phyloP scores from a whole-genome alignment of 2,329 filamentous ascomycete species.

The Acrocalymma vagum region DNA sequence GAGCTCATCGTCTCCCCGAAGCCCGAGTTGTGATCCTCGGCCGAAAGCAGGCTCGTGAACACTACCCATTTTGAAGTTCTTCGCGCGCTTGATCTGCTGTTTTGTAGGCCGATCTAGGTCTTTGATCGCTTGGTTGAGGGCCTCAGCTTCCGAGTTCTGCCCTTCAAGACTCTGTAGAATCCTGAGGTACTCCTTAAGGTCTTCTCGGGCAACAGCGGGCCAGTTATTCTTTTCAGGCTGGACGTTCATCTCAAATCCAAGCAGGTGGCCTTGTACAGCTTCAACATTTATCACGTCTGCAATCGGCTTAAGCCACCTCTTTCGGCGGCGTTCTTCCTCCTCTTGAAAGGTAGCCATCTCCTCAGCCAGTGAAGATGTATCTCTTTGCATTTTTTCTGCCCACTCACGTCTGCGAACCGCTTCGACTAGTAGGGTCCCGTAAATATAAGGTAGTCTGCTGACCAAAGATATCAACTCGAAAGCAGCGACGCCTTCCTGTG shows the following conservation, averaged over 20 bases:
- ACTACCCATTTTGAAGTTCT: constrained; percentile 96
- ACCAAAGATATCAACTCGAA: constrained; percentile 84
- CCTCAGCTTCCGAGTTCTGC: constrained; percentile 72
- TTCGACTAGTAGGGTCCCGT: constrained; percentile 88
- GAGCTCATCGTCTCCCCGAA: constrained; percentile 88
- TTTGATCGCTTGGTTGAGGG: constrained; percentile 78
- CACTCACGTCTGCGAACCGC: constrained; percentile 87
- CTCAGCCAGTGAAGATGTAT: constrained; percentile 87
- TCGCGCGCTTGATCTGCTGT: constrained; percentile 85
- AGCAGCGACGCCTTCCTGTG: constrained; percentile 78
- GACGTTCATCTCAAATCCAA: constrained; percentile 85
- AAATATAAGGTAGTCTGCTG: constrained; percentile 85
- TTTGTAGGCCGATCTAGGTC: constrained; percentile 84
- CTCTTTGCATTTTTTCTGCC: constrained; percentile 86
- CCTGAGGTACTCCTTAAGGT: constrained; percentile 78
- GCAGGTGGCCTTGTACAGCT: constrained; percentile 71
- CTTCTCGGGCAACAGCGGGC: constrained; percentile 78
- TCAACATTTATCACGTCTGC: constrained; percentile 77
- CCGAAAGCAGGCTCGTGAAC: constrained; percentile 89
- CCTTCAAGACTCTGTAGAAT: constrained; percentile 70
- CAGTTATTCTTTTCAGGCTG: constrained; percentile 81
- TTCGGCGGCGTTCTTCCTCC: constrained; percentile 87
- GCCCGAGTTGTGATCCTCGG: constrained; percentile 78
- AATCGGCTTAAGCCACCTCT: constrained; percentile 88
- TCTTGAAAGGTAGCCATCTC: constrained; percentile 93